Base-by-base conservation (phyloP, 345 rosid genomes). In the Salix suchowensis region DNA sequence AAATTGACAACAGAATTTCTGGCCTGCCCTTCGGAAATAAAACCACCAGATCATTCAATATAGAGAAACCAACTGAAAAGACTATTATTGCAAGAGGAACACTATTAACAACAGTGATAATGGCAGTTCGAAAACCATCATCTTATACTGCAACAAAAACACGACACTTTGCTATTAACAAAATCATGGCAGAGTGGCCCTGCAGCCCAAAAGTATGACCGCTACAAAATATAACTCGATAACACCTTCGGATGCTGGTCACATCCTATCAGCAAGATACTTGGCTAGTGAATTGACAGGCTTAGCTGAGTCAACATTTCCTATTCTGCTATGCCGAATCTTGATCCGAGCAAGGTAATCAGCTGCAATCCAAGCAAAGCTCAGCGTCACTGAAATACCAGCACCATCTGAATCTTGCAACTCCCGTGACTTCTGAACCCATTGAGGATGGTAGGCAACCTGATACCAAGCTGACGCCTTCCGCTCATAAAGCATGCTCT, bases 401-500 rank as follows among this genome's bases (percentile, higher is more conserved):
- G 77, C 74, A 61, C 81, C 80, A 68, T 82, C 87, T 15, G 84
- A 77, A 37, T 75, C 88, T 73, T 67, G 92, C 85, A 94, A 68
- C 42, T 89, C 85, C 21, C 60, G 61, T 7, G 92, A 77, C 83
- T 85, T 86, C 78, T 87, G 75, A 46, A 90, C 88, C 97, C 96
- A 93, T 30, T 83, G 37, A 5, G 96, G 92, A 79, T 87, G 90
- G 89, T 91, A 96, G 8, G 93, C 79, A 34, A 93, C 99, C 79
- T 87, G 92, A 79, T 96, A 96, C 97, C 97, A 93, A 1, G 98
- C 98, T 1, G 98, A 91, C 54, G 98, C 98, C 87, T 90, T 95
- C 18, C 44, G 84, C 86, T 95, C 98, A 68, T 86, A 91, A 32
- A 84, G 11, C 12, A 54, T 1, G 68, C 82, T 91, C 82, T 82